A percentile compares a stretch with the other conserved stretches of the same genome.
phyloP scores from a whole-genome alignment of 2,329 filamentous ascomycete genomes.

The Pseudogymnoascus destructans region DNA sequence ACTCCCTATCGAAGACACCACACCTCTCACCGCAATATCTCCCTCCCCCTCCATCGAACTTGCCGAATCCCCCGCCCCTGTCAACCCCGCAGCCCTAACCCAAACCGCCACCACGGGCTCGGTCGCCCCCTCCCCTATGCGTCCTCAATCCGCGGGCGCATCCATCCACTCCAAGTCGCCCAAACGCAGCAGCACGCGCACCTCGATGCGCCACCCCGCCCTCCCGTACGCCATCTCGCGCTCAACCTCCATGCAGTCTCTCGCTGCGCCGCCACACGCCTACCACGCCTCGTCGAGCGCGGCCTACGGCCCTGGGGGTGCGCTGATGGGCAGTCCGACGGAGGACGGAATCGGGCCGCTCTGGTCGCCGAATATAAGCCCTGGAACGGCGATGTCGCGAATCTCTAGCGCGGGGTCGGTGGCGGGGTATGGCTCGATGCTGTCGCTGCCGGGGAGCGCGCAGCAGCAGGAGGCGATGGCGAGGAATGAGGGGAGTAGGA shows the following conservation, averaged over 20 bases:
- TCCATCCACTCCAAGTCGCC: slow-evolving; percentile 1
- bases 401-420: not conserved
- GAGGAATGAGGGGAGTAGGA: not conserved
- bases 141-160: not conserved
- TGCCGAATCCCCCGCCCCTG: slow-evolving; percentile 18
- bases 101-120: slow-evolving; percentile 32
- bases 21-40: not conserved
- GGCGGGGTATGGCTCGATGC: not conserved
- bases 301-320: not conserved
- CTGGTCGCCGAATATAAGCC: not conserved
- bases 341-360: slow-evolving; percentile 5
- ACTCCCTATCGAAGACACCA: slow-evolving; percentile 1
- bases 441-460: not conserved
- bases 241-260: not conserved
- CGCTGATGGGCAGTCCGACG: not conserved
- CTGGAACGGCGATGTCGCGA: not conserved
- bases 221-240: not conserved
- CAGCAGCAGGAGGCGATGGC: not conserved
- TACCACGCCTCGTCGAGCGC: not conserved
- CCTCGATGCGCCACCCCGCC: not conserved
- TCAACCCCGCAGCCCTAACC: slow-evolving; percentile 18
- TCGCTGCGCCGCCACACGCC: not conserved
- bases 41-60: slow-evolving; percentile 16
- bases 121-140: slow-evolving; percentile 26
- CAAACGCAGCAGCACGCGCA: not conserved